Base-by-base conservation (phyloP, 306 rosid species). In the Corylus americana region DNA sequence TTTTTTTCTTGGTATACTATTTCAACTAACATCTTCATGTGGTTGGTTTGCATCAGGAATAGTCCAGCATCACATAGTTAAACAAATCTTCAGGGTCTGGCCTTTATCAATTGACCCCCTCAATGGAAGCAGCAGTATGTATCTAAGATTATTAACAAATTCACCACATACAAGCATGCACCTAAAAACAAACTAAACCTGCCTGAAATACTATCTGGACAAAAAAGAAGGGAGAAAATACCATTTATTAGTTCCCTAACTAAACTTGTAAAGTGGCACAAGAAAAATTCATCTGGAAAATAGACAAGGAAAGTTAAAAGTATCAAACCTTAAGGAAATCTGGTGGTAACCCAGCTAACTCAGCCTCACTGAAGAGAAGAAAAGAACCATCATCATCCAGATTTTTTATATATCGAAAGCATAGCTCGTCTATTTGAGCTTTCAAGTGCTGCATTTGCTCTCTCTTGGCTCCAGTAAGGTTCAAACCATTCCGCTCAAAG, bases 401-500 rank as follows among this genome's bases (percentile, higher is more conserved):
- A 83, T 91, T 95, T 85, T 91, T 90, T 69, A 95, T 83, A 85
- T 91, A 95, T 75, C 80, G 84, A 42, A 86, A 81, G 87, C 97
- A 90, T 82, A 95, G 88, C 20, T 89, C 91, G 75, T 93, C 94
- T 54, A 95, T 91, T 81, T 91, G 93, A 84, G 77, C 83, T 78
- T 75, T 89, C 77, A 95, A 73, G 42, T 91, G 96, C 80, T 78
- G 84, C 87, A 95, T 79, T 86, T 91, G 98, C 78, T 88, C 94
- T 89, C 93, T 90, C 87, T 95, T 95, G 77, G 94, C 88, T 69
- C 84, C 85, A 61, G 98, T 91, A 79, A 95, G 96, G 87, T 91
- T 91, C 88, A 95, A 83, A 49, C 99, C 99, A 90, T 91, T 91
- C 67, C 85, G 93, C 86, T 95, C 98, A 82, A 90, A 91, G 86